phyloP scores from a whole-genome alignment of 176 grass and related monocot species.

The Tillandsia fasciculata region DNA sequence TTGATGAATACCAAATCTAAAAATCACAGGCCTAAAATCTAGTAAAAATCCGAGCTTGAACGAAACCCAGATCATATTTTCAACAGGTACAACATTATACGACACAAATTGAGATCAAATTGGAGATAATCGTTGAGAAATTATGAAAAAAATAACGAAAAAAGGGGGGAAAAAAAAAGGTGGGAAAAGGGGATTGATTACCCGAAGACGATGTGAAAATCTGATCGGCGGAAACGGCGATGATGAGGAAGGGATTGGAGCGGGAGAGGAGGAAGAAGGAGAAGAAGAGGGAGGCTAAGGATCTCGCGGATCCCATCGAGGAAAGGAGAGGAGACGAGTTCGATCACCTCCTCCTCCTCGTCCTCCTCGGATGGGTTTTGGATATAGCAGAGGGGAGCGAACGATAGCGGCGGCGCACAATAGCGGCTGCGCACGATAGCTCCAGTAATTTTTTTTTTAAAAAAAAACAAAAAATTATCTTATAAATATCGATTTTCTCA shows the following conservation, averaged over 20 bases:
- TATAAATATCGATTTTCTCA: too few relatives aligned
- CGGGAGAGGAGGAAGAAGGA: background rate
- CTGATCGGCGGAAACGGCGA: slow-evolving; percentile 21
- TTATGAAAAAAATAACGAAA: background rate
- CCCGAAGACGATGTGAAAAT: slow-evolving; percentile 45
- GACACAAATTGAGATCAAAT: background rate
- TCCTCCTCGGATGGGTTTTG: background rate
- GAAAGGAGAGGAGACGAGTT: background rate
- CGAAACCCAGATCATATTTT: too few relatives aligned
- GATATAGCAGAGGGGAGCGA: background rate
- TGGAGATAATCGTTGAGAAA: background rate
- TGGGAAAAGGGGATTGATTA: background rate
- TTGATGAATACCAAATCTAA: too few relatives aligned
- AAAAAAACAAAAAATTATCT: too few relatives aligned
- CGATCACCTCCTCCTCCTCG: background rate
- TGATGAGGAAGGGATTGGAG: background rate
- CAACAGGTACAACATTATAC: too few relatives aligned
- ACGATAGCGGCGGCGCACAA: background rate
- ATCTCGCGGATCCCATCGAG: slow-evolving; percentile 28
- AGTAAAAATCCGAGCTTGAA: too few relatives aligned
- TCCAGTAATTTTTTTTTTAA: too few relatives aligned
- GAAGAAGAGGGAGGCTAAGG: slow-evolving; percentile 5
- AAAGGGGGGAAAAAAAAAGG: background rate
- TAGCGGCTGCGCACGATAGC: background rate
- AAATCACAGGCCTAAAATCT: too few relatives aligned